Evolutionary conservation across 495 filamentous ascomycete genomes (phyloP).

Genomic region (Xylaria longipes): DNA sequence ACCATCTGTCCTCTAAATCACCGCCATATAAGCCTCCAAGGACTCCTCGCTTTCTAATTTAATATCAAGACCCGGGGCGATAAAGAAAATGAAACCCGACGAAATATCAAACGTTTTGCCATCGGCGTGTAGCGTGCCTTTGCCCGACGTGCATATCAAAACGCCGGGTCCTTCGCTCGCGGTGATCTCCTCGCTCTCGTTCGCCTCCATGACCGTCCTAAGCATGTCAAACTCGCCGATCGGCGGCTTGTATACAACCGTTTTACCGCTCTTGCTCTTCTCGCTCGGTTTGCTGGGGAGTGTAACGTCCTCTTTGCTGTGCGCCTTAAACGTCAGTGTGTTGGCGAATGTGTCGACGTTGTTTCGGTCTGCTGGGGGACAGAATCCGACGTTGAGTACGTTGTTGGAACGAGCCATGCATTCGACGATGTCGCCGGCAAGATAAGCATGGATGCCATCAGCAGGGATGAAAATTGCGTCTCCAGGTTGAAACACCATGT

Average conservation of each 20-base stretch:
- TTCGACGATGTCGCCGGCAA: slow-evolving; percentile 81
- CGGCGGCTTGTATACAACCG: slow-evolving; percentile 68
- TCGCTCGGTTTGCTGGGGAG: slow-evolving; percentile 55
- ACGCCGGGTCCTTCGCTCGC: slow-evolving; percentile 68
- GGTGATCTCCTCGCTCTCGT: slow-evolving; percentile 64
- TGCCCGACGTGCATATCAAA: slow-evolving; percentile 67
- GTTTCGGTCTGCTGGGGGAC: slow-evolving; percentile 67
- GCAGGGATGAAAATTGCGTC: slow-evolving; percentile 77
- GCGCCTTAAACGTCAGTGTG: slow-evolving; percentile 67
- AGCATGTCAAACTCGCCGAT: slow-evolving; percentile 77
- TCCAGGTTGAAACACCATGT: slow-evolving; percentile 66
- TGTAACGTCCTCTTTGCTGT: slow-evolving; percentile 59
- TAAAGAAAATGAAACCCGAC: slow-evolving; percentile 73
- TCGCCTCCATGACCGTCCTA: slow-evolving; percentile 60
- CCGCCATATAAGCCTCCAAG: slow-evolving; percentile 62
- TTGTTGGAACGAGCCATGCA: slow-evolving; percentile 87
- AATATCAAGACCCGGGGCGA: slow-evolving; percentile 65
- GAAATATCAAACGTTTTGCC: slow-evolving; percentile 60
- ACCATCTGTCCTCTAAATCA: slow-evolving; percentile 21
- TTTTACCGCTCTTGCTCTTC: slow-evolving; percentile 63
- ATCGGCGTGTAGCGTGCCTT: slow-evolving; percentile 63
- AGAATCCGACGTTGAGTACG: slow-evolving; percentile 78
- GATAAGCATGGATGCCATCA: slow-evolving; percentile 80
- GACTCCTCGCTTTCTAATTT: slow-evolving; percentile 55
- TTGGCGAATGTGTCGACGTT: slow-evolving; percentile 66